Evolutionary conservation across 106 monocot species (phyloP).

Genomic region (Acanthochlamys bracteata): DNA sequence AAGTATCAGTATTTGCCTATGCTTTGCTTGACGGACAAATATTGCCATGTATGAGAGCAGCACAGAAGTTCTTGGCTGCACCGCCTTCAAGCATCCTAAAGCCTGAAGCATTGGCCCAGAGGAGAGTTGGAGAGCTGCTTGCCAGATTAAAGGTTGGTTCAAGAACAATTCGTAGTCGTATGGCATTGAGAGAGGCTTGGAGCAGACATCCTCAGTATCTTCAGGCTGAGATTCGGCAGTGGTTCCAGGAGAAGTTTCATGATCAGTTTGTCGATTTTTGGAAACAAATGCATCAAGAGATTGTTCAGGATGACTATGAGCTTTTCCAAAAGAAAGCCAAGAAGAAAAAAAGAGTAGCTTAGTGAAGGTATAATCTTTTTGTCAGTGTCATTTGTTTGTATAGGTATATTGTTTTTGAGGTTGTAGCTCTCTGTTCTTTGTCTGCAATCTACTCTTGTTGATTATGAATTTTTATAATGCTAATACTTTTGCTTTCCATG

Average conservation of each 20-base stretch:
- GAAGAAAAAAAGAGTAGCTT: slow-evolving; percentile 11
- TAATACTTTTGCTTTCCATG: too few species aligned
- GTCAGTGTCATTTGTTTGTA: too few species aligned
- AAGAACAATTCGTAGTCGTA: slow-evolving; percentile 49
- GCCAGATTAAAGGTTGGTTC: slow-evolving; percentile 40
- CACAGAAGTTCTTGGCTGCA: slow-evolving; percentile 40
- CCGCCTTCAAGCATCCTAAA: slow-evolving; percentile 52
- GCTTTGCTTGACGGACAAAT: slow-evolving; percentile 80
- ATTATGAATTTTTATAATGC: too few species aligned
- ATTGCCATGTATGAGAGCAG: slow-evolving; percentile 61
- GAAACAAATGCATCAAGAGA: slow-evolving; percentile 55
- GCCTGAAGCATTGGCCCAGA: slow-evolving; percentile 55
- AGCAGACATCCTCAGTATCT: slow-evolving; percentile 38
- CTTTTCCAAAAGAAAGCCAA: slow-evolving; percentile 55
- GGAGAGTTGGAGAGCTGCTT: slow-evolving; percentile 67
- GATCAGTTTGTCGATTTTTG: slow-evolving; percentile 41
- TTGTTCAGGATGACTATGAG: slow-evolving; percentile 28
- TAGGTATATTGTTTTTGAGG: too few species aligned
- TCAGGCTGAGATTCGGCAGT: slow-evolving; percentile 42
- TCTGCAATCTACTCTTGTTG: too few species aligned
- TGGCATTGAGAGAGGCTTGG: slow-evolving; percentile 54
- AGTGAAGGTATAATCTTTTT: too few species aligned
- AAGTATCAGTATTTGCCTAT: slow-evolving; percentile 63
- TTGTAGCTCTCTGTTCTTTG: too few species aligned
- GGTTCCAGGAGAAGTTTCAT: slow-evolving; percentile 67